These are phyloP conservation scores for Climacium dendroides DNA, from an alignment of 225 moss, liverwort and hornwort species.

Conservation along the genomic window DNA sequence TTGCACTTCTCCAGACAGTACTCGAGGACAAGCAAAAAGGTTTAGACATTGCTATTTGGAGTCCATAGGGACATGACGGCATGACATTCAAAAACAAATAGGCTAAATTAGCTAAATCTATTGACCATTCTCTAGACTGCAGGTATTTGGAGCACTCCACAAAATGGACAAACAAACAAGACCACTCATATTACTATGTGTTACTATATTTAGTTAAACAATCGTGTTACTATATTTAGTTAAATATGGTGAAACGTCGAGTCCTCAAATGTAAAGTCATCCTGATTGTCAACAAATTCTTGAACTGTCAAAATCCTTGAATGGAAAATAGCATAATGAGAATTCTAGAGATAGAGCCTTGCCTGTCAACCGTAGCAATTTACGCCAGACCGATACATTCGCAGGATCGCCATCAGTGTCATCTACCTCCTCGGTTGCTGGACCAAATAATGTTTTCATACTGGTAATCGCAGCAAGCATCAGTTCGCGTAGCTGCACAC, in stretches of 20 bases:
- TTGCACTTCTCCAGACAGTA: background rate
- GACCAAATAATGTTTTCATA: conserved; percentile 30
- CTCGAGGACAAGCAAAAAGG: background rate
- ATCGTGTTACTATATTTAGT: background rate
- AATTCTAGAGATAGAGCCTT: conserved; percentile 3
- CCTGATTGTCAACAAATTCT: background rate
- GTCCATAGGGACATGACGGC: background rate
- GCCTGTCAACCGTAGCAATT: conserved; percentile 66
- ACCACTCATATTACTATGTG: background rate
- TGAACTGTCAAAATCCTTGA: background rate
- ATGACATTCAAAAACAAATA: background rate
- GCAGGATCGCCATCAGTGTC: conserved; percentile 22
- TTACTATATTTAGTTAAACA: too few species aligned
- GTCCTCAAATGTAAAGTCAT: background rate
- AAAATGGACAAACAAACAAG: background rate
- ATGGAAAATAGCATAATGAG: background rate
- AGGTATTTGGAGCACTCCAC: background rate
- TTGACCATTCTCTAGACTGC: background rate
- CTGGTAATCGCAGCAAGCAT: conserved; percentile 39
- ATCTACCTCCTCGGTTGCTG: conserved; percentile 22
- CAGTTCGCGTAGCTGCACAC: conserved; percentile 64
- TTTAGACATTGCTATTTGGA: background rate
- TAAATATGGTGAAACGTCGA: background rate
- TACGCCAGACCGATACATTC: conserved; percentile 51
- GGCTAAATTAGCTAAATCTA: background rate